Conservation (phyloP, 2,329 filamentous ascomycete genomes). For the Colletotrichum liaoningense region DNA sequence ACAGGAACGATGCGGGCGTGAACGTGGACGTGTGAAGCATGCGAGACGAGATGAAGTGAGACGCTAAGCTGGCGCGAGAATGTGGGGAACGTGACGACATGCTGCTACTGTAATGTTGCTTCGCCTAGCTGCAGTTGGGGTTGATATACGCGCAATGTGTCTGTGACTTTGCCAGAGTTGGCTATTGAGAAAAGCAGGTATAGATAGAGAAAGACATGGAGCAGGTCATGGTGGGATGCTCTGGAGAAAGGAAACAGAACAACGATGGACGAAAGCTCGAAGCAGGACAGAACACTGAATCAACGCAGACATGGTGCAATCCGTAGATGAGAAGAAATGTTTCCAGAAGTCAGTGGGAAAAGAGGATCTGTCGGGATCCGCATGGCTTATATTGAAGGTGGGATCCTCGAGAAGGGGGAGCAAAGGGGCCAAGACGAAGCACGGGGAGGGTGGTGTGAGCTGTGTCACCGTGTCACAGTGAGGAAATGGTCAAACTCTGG, state of each 20-base stretch:
- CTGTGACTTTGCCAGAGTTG: background rate
- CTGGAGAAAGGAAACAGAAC: background rate
- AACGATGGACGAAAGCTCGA: background rate
- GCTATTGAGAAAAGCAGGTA: no score
- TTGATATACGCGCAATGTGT: background rate
- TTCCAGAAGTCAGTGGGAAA: fast-evolving
- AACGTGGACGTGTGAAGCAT: background rate
- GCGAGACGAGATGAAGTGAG: background rate
- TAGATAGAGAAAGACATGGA: background rate
- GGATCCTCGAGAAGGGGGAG: background rate
- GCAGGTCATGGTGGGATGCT: background rate
- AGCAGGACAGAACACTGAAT: background rate
- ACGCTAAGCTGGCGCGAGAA: conserved; percentile 12
- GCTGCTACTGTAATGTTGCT: background rate
- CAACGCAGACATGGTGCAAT: background rate
- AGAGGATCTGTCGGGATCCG: background rate
- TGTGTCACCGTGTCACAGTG: background rate
- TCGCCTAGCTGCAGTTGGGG: conserved; percentile 22
- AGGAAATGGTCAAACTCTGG: background rate
- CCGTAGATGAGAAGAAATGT: background rate
- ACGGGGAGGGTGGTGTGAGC: conserved; percentile 14
- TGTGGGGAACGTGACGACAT: conserved; percentile 6
- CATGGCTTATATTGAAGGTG: conserved; percentile 21
- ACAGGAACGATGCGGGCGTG: background rate
- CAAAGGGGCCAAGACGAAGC: background rate